phyloP scores from a whole-genome alignment of 1,284 basidiomycete species.

The Heterobasidion irregulare region DNA sequence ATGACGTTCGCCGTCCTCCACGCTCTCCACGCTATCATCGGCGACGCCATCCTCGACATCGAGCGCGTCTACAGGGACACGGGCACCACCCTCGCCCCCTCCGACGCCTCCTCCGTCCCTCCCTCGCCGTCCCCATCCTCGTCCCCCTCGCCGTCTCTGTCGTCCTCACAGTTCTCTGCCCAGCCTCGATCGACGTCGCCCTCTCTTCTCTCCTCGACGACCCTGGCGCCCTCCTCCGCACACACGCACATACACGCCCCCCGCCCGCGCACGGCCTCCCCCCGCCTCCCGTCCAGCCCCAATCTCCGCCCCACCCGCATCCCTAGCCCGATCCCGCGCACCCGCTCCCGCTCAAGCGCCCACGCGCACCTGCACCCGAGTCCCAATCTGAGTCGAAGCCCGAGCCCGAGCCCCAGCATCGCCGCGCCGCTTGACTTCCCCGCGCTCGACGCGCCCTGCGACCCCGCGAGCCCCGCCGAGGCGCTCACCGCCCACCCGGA shows the following conservation, averaged over 20 bases:
- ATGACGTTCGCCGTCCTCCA: slow-evolving; percentile 56
- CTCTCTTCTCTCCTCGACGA: slow-evolving; percentile 10
- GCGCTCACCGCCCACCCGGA: slow-evolving; percentile 46
- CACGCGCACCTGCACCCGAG: not conserved
- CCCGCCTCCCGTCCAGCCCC: slow-evolving; percentile 5
- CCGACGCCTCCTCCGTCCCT: not conserved
- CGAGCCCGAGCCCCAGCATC: not conserved
- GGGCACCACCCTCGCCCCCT: slow-evolving; percentile 8
- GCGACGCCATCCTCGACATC: slow-evolving; percentile 60
- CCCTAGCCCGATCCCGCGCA: not conserved
- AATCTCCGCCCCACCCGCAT: slow-evolving; percentile 3
- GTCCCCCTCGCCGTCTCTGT: slow-evolving; percentile 8
- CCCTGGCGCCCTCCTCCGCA: not conserved
- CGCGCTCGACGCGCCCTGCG: slow-evolving; percentile 41
- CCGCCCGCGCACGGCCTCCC: slow-evolving; percentile 6
- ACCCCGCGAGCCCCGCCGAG: slow-evolving; percentile 39
- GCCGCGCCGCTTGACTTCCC: slow-evolving; percentile 45
- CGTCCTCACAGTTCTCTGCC: slow-evolving; percentile 12
- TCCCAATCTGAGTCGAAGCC: not conserved
- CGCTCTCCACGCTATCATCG: slow-evolving; percentile 57
- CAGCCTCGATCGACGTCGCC: slow-evolving; percentile 29
- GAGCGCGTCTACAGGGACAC: slow-evolving; percentile 47
- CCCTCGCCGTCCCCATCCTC: slow-evolving; percentile 2
- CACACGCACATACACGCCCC: not conserved
- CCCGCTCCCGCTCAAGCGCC: slow-evolving; percentile 5